Conservation (phyloP, 768 basidiomycete species). For the Termitomyces heimii region DNA sequence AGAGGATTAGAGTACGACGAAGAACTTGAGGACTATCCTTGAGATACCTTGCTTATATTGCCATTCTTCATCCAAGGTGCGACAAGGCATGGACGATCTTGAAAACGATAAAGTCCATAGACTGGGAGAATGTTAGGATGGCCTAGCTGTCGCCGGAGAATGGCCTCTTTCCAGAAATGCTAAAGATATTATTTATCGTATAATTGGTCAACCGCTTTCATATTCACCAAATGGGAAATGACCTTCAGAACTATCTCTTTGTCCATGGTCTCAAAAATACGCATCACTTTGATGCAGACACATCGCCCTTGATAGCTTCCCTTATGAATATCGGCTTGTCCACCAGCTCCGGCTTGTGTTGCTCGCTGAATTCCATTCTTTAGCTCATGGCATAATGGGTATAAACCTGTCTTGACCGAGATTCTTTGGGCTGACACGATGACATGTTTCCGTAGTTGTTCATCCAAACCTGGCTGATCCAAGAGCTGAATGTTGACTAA, state of each 20-base stretch:
- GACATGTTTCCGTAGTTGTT: background rate
- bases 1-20: background rate
- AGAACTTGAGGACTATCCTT: background rate
- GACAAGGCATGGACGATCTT: slow-evolving; percentile 23
- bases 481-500: background rate
- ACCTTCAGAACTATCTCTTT: slow-evolving; percentile 1
- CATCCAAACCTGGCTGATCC: background rate
- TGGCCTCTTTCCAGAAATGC: slow-evolving; percentile 7
- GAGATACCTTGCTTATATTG: slow-evolving; percentile 14
- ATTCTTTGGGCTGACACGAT: background rate
- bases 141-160: slow-evolving; percentile 8
- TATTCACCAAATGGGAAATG: background rate
- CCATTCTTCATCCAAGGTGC: slow-evolving; percentile 33
- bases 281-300: slow-evolving; percentile 3
- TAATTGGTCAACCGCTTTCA: background rate
- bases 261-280: background rate
- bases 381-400: background rate
- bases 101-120: slow-evolving; percentile 21
- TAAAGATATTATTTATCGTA: background rate
- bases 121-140: slow-evolving; percentile 25
- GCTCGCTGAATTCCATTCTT: background rate
- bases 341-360: background rate
- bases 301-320: background rate
- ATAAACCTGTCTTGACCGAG: background rate
- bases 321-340: slow-evolving; percentile 2